These are phyloP conservation scores for Anacardium occidentale DNA, from an alignment of 345 rosid genomes.

Conservation along the genomic window DNA sequence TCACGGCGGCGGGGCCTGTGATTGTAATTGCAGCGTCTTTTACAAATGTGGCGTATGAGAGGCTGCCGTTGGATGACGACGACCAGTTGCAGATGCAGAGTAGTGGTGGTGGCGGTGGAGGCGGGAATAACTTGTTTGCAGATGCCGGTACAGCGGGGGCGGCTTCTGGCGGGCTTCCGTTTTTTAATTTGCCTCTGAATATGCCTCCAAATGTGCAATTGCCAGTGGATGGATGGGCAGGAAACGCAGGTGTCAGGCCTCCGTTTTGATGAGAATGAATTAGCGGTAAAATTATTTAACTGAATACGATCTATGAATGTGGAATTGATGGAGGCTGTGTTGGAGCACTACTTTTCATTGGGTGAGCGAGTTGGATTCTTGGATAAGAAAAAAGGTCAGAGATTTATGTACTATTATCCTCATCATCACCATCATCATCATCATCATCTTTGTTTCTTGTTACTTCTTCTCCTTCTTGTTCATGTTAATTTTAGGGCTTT, in stretches of 20 bases:
- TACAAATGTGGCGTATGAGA: constrained; percentile 93
- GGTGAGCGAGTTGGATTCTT: constrained; percentile 14
- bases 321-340: constrained; percentile 7
- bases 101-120: constrained; percentile 30
- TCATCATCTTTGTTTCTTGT: constrained; percentile 13
- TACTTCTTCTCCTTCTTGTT: constrained; percentile 21
- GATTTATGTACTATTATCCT: constrained; percentile 17
- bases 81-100: constrained; percentile 71
- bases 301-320: constrained; percentile 5
- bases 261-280: constrained; percentile 43
- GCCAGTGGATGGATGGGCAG: constrained; percentile 81
- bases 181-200: constrained; percentile 79
- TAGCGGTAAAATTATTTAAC: constrained; percentile 4
- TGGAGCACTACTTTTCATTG: constrained; percentile 14
- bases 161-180: constrained; percentile 67
- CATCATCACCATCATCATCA: neutral
- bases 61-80: constrained; percentile 85
- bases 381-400: constrained; percentile 27
- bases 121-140: constrained; percentile 43
- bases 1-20: constrained; percentile 90
- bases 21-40: constrained; percentile 90
- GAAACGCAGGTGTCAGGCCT: constrained; percentile 61
- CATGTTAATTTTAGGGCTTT: constrained; percentile 31
- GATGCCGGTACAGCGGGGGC: constrained; percentile 34
- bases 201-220: constrained; percentile 68